phyloP scores from a whole-genome alignment of 352 stramenopile genomes.

The Phytophthora lateralis region DNA sequence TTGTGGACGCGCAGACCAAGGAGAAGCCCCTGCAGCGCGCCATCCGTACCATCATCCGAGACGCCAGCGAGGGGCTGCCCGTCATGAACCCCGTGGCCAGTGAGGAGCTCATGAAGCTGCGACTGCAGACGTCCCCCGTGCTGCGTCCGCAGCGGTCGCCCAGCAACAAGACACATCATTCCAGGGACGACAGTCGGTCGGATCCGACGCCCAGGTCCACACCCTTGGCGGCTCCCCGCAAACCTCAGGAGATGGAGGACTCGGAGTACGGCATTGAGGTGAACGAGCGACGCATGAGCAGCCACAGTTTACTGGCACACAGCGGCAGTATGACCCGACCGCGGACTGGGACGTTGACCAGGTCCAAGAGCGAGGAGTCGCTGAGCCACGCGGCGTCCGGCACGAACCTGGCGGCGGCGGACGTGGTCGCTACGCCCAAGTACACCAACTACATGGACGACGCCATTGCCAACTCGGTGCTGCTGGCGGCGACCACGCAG shows the following conservation, averaged over 20 bases:
- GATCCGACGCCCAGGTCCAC: conserved; percentile 31
- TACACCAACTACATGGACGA: conserved; percentile 79
- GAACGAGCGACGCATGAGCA: conserved; percentile 38
- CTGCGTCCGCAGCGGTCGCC: conserved; percentile 38
- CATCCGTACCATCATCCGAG: conserved; percentile 75
- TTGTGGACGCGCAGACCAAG: conserved; percentile 40
- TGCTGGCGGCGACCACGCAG: conserved; percentile 81
- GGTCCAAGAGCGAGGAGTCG: conserved; percentile 78
- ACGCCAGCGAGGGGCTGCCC: conserved; percentile 50
- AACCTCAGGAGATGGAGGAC: conserved; percentile 65
- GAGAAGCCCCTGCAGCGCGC: conserved; percentile 59
- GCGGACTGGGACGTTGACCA: conserved; percentile 61
- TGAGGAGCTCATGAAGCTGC: conserved; percentile 68
- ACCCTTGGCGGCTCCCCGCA: conserved; percentile 39
- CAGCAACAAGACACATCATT: conserved; percentile 7
- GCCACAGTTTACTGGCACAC: conserved; percentile 34
- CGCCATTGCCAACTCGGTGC: conserved; percentile 65
- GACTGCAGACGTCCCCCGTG: conserved; percentile 53
- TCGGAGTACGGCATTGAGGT: conserved; percentile 75
- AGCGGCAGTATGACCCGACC: conserved; percentile 30
- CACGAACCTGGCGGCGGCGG: conserved; percentile 17
- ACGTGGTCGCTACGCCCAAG: conserved; percentile 52
- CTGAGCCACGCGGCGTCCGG: conserved; percentile 34
- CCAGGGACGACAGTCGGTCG: conserved; percentile 28
- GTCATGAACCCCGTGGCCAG: conserved; percentile 77